These are phyloP conservation scores for Pseudocercospora fuligena DNA, from an alignment of 2,329 filamentous ascomycete genomes.

Conservation along the genomic window DNA sequence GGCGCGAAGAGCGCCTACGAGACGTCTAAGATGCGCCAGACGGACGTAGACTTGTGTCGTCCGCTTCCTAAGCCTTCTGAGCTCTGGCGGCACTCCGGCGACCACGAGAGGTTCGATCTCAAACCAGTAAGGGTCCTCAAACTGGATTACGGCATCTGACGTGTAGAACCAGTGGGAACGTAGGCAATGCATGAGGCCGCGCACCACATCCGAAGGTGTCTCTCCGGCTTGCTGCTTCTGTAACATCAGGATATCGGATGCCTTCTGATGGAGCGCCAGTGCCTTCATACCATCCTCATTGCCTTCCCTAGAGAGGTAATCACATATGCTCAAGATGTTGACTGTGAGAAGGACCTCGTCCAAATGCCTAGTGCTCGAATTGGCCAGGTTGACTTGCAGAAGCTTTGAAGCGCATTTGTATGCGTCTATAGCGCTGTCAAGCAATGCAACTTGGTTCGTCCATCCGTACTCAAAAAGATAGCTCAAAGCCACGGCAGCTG, in stretches of 20 bases:
- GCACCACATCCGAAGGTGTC: background rate
- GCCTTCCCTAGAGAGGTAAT: background rate
- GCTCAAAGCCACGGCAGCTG: background rate
- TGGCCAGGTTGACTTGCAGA: background rate
- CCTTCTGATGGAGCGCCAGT: background rate
- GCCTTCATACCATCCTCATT: background rate
- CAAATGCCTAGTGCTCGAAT: background rate
- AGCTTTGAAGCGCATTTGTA: background rate
- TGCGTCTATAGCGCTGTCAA: background rate
- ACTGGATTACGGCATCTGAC: background rate
- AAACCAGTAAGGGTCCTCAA: background rate
- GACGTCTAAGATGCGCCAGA: background rate
- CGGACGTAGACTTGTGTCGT: background rate
- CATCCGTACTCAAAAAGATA: background rate
- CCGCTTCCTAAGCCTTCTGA: background rate
- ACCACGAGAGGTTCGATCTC: background rate
- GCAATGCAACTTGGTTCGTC: background rate
- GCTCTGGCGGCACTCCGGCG: background rate
- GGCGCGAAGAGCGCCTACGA: background rate
- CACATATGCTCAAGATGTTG: background rate
- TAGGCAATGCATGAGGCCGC: background rate
- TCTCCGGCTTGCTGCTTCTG: background rate
- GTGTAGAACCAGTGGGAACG: background rate
- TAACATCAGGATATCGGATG: background rate
- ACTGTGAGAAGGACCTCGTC: background rate